Conservation (phyloP, 306 rosid genomes). For the Medicago arabica region DNA sequence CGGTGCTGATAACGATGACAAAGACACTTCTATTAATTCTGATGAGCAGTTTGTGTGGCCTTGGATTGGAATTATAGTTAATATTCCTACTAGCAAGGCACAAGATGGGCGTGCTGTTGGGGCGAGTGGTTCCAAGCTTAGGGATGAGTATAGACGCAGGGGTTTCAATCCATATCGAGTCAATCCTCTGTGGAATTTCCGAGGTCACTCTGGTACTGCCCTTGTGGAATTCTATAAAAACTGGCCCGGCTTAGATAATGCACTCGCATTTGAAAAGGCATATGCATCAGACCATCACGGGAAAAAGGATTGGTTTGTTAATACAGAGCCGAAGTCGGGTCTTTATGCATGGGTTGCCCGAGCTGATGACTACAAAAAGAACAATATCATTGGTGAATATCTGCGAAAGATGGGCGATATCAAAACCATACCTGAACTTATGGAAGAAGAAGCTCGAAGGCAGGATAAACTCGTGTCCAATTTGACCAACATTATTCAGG, state of each 20-base stretch:
- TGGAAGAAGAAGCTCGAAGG: constrained; percentile 88
- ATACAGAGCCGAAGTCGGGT: constrained; percentile 61
- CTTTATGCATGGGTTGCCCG: constrained; percentile 98
- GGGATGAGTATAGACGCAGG: constrained; percentile 83
- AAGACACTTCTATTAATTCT: constrained; percentile 55
- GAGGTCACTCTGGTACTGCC: constrained; percentile 92
- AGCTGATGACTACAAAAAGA: constrained; percentile 71
- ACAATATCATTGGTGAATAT: constrained; percentile 73
- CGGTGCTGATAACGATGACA: constrained; percentile 45
- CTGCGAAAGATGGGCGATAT: constrained; percentile 82
- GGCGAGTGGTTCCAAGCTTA: constrained; percentile 87
- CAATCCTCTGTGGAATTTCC: constrained; percentile 79
- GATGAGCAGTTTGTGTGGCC: constrained; percentile 94
- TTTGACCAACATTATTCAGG: constrained; percentile 70
- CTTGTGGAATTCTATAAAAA: constrained; percentile 82
- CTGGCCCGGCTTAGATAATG: constrained; percentile 93
- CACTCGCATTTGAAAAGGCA: constrained; percentile 88
- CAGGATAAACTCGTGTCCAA: constrained; percentile 81
- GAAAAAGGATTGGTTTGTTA: constrained; percentile 69
- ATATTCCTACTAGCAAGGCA: constrained; percentile 69
- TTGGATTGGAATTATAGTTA: constrained; percentile 88
- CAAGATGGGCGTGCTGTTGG: constrained; percentile 78
- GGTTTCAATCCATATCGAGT: constrained; percentile 91
- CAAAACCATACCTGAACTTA: constrained; percentile 76
- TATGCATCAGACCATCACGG: constrained; percentile 81